These are phyloP conservation scores for Globisporangium mamillatum DNA, from an alignment of 352 stramenopile species.

Conservation along the genomic window DNA sequence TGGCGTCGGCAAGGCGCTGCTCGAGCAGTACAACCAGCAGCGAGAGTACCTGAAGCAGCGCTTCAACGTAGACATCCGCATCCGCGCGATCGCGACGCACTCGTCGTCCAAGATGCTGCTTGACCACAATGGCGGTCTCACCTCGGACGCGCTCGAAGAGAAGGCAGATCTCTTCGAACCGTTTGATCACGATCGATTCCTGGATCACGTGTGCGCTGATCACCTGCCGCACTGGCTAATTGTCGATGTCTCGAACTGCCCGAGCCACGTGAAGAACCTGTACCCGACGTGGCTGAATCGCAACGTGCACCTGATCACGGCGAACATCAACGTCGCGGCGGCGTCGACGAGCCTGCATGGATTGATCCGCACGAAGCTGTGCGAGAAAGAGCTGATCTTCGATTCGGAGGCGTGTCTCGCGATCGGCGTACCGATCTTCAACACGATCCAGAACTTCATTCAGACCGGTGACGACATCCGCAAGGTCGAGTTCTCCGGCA, in stretches of 20 bases:
- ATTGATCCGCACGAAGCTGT: constrained; percentile 64
- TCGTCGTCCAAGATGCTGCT: constrained; percentile 60
- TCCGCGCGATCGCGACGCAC: constrained; percentile 74
- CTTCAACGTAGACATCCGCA: constrained; percentile 86
- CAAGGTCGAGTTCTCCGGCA: constrained; percentile 89
- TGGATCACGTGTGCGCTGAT: constrained; percentile 78
- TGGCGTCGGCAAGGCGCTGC: constrained; percentile 78
- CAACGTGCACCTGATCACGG: constrained; percentile 92
- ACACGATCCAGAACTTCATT: constrained; percentile 91
- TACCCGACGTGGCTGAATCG: constrained; percentile 89
- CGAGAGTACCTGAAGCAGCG: constrained; percentile 71
- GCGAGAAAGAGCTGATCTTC: constrained; percentile 88
- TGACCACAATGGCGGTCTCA: constrained; percentile 59
- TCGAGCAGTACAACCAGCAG: constrained; percentile 88
- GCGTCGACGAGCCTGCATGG: constrained; percentile 70
- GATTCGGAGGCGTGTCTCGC: constrained; percentile 76
- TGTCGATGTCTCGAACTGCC: constrained; percentile 92
- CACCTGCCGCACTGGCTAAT: constrained; percentile 92
- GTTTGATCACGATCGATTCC: constrained; percentile 70
- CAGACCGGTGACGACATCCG: constrained; percentile 91
- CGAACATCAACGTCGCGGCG: constrained; percentile 89
- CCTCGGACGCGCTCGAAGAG: constrained; percentile 32
- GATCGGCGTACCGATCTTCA: constrained; percentile 90
- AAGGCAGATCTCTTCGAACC: constrained; percentile 21
- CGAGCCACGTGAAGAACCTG: constrained; percentile 67